Conservation (phyloP, 495 filamentous ascomycete genomes). For the Penicillium lagena region DNA sequence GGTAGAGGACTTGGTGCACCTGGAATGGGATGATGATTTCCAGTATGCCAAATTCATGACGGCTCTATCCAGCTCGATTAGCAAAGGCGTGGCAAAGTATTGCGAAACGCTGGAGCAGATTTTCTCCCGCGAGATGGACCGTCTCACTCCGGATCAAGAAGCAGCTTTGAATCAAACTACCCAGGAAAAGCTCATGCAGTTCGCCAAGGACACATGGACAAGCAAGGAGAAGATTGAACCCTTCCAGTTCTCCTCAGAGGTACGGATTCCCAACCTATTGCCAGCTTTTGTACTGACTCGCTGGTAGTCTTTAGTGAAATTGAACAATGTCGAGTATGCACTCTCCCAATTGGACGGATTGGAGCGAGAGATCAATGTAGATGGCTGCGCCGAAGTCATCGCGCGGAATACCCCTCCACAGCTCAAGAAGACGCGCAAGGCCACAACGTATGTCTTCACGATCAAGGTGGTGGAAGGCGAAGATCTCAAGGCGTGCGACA, state of each 20-base stretch:
- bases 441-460: slow-evolving; percentile 89
- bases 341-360: slow-evolving; percentile 84
- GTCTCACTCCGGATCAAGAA: slow-evolving; percentile 79
- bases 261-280: slow-evolving; percentile 23
- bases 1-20: slow-evolving; percentile 73
- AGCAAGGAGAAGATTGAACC: slow-evolving; percentile 93
- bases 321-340: slow-evolving; percentile 96
- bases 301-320: slow-evolving; percentile 81
- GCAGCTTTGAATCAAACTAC: slow-evolving; percentile 67
- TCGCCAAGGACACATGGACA: slow-evolving; percentile 93
- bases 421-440: slow-evolving; percentile 49
- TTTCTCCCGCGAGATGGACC: slow-evolving; percentile 91
- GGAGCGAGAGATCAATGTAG: slow-evolving; percentile 86
- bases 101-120: slow-evolving; percentile 85
- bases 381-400: slow-evolving; percentile 81
- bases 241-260: slow-evolving; percentile 95
- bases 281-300: slow-evolving; percentile 6
- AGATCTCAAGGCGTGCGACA: slow-evolving; percentile 94
- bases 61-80: slow-evolving; percentile 79
- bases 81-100: slow-evolving; percentile 76
- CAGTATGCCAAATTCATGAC: slow-evolving; percentile 98
- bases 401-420: slow-evolving; percentile 55
- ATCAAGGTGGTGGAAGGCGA: slow-evolving; percentile 99
- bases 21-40: slow-evolving; percentile 89
- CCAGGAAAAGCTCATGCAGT: slow-evolving; percentile 85